These are phyloP conservation scores for Typha latifolia DNA, from an alignment of 176 grass and related monocot species.

Conservation along the genomic window DNA sequence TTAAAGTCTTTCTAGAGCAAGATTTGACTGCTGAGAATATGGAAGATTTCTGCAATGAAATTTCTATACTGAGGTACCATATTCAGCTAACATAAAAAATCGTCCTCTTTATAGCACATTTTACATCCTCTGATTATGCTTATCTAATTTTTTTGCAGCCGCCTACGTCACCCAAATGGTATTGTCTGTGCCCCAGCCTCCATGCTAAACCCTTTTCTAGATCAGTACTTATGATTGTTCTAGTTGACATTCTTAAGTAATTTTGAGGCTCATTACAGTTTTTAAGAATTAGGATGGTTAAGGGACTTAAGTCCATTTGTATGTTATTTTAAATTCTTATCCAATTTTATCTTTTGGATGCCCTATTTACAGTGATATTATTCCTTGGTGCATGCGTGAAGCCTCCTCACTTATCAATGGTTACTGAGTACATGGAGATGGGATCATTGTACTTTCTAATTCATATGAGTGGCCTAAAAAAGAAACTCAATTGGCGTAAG, in stretches of 20 bases:
- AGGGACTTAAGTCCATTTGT: not conserved
- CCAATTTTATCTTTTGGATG: not conserved
- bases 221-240: constrained; percentile 1
- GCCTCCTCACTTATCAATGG: constrained; percentile 81
- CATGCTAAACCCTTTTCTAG: not conserved
- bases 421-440: constrained; percentile 98
- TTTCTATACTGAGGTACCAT: constrained; percentile 86
- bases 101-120: constrained; percentile 9
- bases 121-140: constrained; percentile 20
- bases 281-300: not conserved
- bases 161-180: constrained; percentile 46
- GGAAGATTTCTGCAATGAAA: constrained; percentile 99
- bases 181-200: no score
- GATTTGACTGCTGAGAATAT: constrained; percentile 98
- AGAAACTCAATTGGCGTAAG: constrained; percentile 80
- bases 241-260: not conserved
- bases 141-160: constrained; percentile 46
- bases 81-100: constrained; percentile 9
- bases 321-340: not conserved
- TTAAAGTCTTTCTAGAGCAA: constrained; percentile 98
- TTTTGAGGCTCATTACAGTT: not conserved
- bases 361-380: constrained; percentile 74
- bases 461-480: constrained; percentile 67
- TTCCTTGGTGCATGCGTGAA: constrained; percentile 98
- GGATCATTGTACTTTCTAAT: constrained; percentile 96